Evolutionary conservation across 805 yeast species (phyloP).

Genomic region (Kodamaea fukazawae): DNA sequence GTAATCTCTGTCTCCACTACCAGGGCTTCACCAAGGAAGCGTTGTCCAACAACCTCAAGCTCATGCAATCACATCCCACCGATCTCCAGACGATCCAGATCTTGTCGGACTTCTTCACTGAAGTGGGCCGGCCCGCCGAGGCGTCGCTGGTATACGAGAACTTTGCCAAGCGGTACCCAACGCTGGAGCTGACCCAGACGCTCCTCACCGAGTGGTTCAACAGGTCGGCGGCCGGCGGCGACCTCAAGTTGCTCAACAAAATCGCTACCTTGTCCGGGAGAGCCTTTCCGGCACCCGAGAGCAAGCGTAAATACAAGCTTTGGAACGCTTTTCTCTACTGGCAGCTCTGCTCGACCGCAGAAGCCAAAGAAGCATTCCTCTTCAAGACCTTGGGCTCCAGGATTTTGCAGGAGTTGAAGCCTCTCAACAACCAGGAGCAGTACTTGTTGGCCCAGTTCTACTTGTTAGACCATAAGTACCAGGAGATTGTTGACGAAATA

Average conservation of each 20-base stretch:
- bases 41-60: conserved; percentile 23
- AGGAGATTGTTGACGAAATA: conserved; percentile 34
- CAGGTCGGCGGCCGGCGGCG: conserved; percentile 44
- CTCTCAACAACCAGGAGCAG: conserved; percentile 63
- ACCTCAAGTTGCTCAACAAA: conserved; percentile 53
- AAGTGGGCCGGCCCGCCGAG: conserved; percentile 29
- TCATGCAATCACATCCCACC: conserved; percentile 43
- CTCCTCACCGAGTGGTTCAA: conserved; percentile 58
- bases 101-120: conserved; percentile 44
- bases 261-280: conserved; percentile 43
- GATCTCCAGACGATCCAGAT: conserved; percentile 54
- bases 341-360: conserved; percentile 30
- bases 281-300: conserved; percentile 14
- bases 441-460: conserved; percentile 57
- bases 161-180: conserved; percentile 57
- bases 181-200: conserved; percentile 34
- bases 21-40: conserved; percentile 35
- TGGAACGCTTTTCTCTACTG: conserved; percentile 60
- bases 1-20: conserved; percentile 31
- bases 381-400: conserved; percentile 62
- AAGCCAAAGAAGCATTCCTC: conserved; percentile 47
- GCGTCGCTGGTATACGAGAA: conserved; percentile 53
- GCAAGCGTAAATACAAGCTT: conserved; percentile 19
- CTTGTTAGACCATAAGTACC: conserved; percentile 30
- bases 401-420: conserved; percentile 50